Evolutionary conservation across 345 rosid species (phyloP), one percentile per base, ranked within the genome.

Genomic region (Acer campestre): DNA sequence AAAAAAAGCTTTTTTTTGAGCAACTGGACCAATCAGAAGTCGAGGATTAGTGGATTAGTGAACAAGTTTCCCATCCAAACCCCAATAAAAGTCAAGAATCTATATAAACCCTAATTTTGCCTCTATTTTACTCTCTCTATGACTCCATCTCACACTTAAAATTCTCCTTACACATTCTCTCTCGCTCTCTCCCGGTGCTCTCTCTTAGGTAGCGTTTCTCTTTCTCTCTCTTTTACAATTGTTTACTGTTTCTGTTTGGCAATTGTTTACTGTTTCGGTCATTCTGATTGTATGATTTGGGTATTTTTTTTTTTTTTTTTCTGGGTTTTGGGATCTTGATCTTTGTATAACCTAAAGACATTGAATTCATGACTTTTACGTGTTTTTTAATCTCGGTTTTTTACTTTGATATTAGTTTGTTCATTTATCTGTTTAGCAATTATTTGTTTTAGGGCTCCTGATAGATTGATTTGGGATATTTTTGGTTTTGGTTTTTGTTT

Each of bases 1-100:
- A 40, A 42, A 42, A 31, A 31, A 31, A 2, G 35, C 7, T 42
- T 8, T 46, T 44, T 46, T 46, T 46, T 8, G 1, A 46, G 13
- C 5, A 31, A 31, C 35, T 10, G 62, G 44, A 25, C 79, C 82
- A 75, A 80, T 80, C 67, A 75, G 29, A 75, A 69, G 67, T 67
- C 10, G 55, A 25, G 71, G 46, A 42, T 42, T 42, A 42, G 9
- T 42, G 71, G 71, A 80, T 75, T 80, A 46, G 49, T 0, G 38
- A 10, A 25, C 49, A 75, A 80, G 82, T 59, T 58, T 20, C 63
- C 63, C 9, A 42, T 35, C 31, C 42, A 25, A 8, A 23, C 35
- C 6, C 56, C 31, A 35, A 67, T 42, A 6, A 42, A 42, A 42
- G 35, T 42, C 10, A 42, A 42, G 46, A 7, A 59, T 1, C n/a